These are phyloP conservation scores for Arthrobotrys iridis DNA, from an alignment of 2,329 filamentous ascomycete genomes.

Conservation along the genomic window DNA sequence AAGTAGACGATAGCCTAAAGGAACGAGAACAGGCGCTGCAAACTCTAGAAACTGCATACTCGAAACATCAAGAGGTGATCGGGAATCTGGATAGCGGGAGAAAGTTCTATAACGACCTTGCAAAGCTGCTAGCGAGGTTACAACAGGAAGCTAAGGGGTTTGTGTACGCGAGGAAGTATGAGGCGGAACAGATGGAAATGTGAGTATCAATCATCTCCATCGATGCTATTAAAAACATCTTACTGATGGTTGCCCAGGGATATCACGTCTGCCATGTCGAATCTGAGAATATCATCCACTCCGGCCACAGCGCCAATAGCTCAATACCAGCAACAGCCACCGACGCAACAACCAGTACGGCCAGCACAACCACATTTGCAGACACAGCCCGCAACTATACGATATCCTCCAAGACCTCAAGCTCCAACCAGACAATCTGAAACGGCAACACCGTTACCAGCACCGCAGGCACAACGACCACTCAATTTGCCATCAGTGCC, in stretches of 20 bases:
- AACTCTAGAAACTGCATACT: conserved; percentile 86
- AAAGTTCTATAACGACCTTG: conserved; percentile 97
- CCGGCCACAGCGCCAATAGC: conserved; percentile 46
- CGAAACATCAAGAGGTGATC: conserved; percentile 96
- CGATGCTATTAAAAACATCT: no score
- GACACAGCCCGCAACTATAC: conserved; percentile 58
- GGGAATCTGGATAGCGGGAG: conserved; percentile 88
- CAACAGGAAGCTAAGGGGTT: conserved; percentile 82
- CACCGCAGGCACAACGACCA: conserved; percentile 64
- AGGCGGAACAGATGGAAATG: conserved; percentile 81
- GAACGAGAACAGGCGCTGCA: conserved; percentile 90
- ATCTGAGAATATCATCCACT: conserved; percentile 31
- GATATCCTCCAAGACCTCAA: conserved; percentile 70
- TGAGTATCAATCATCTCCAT: conserved; percentile 62
- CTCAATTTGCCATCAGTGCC: conserved; percentile 61
- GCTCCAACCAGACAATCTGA: conserved; percentile 63
- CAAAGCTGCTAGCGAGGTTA: conserved; percentile 84
- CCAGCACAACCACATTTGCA: conserved; percentile 54
- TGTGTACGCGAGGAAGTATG: conserved; percentile 80
- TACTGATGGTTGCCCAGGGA: no score
- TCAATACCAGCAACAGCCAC: conserved; percentile 61
- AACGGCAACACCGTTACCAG: conserved; percentile 69
- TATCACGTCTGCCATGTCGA: conserved; percentile 17
- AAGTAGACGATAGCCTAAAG: conserved; percentile 72
- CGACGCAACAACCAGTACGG: conserved; percentile 57